phyloP scores from a whole-genome alignment of 2,329 filamentous ascomycete genomes.

The Colletotrichum lupini region DNA sequence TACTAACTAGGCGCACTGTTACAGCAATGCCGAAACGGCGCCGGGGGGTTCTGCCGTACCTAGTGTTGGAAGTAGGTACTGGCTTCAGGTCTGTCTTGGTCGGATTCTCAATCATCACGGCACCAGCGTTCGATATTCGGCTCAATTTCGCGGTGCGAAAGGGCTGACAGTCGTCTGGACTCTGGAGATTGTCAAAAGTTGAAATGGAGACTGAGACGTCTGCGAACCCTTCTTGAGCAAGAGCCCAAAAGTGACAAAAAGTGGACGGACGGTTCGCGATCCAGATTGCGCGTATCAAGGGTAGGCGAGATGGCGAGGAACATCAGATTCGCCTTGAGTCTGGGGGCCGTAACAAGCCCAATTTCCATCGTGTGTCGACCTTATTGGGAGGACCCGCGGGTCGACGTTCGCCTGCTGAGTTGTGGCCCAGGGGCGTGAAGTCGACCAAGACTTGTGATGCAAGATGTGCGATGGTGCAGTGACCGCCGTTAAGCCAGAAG shows the following conservation, averaged over 20 bases:
- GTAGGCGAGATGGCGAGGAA: slow-evolving; percentile 26
- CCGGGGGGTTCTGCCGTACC: background rate
- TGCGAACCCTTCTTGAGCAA: background rate
- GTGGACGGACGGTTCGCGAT: slow-evolving; percentile 7
- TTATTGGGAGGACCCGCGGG: background rate
- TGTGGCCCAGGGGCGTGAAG: background rate
- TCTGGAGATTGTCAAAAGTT: background rate
- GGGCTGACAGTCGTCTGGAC: background rate
- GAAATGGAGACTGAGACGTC: background rate
- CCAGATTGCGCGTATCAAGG: slow-evolving; percentile 1
- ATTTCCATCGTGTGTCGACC: slow-evolving; percentile 19
- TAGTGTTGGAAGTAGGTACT: background rate
- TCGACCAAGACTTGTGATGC: slow-evolving; percentile 2
- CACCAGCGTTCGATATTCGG: background rate
- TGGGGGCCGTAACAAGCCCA: slow-evolving; percentile 15
- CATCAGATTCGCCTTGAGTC: slow-evolving; percentile 4
- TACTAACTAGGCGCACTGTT: background rate
- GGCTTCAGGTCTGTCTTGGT: background rate
- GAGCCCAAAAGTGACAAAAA: background rate
- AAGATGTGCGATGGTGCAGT: background rate
- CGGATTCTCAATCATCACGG: background rate
- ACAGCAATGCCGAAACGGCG: slow-evolving; percentile 27
- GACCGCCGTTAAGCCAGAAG: background rate
- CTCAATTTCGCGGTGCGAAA: background rate
- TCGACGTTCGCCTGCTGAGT: background rate